A percentile compares a stretch with the other conserved stretches of the same genome.
phyloP scores from a whole-genome alignment of 2,329 filamentous ascomycete genomes.

The Zasmidium citrigriseum region DNA sequence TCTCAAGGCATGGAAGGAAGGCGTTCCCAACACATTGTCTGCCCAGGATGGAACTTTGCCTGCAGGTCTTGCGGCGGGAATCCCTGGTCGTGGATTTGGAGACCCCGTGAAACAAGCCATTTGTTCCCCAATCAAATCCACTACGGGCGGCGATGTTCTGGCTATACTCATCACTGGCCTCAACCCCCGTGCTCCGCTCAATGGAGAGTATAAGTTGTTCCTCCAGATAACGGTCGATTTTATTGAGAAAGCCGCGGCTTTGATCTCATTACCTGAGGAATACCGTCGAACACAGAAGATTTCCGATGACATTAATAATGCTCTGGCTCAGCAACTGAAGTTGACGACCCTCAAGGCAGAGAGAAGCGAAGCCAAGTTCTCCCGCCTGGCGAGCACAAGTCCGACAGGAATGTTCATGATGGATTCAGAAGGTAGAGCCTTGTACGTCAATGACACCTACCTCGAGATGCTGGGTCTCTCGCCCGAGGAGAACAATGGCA shows the following conservation, averaged over 20 bases:
- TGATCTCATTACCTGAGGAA: conserved; percentile 42
- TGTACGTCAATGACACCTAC: conserved; percentile 45
- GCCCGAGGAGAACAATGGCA: conserved; percentile 17
- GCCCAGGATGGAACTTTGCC: conserved; percentile 34
- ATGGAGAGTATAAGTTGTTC: conserved; percentile 42
- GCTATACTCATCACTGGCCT: conserved; percentile 43
- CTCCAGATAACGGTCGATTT: conserved; percentile 39
- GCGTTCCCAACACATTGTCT: conserved; percentile 34
- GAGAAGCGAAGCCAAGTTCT: conserved; percentile 41
- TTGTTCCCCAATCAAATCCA: conserved; percentile 40
- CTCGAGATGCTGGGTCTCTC: conserved; percentile 36
- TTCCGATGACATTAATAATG: conserved; percentile 39
- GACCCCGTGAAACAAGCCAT: conserved; percentile 37
- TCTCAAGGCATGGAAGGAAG: conserved; percentile 31
- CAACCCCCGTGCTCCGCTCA: conserved; percentile 41
- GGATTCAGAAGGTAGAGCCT: conserved; percentile 35
- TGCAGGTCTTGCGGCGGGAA: conserved; percentile 25
- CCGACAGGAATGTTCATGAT: conserved; percentile 44
- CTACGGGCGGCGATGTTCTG: conserved; percentile 36
- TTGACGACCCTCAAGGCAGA: conserved; percentile 33
- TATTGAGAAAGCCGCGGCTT: conserved; percentile 41
- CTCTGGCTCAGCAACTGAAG: conserved; percentile 38
- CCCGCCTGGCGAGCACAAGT: conserved; percentile 40
- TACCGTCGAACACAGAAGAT: conserved; percentile 35
- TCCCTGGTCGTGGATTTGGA: conserved; percentile 38